These are phyloP conservation scores for Saturnispora gosingensis DNA, from an alignment of 805 yeast genomes.

Conservation along the genomic window DNA sequence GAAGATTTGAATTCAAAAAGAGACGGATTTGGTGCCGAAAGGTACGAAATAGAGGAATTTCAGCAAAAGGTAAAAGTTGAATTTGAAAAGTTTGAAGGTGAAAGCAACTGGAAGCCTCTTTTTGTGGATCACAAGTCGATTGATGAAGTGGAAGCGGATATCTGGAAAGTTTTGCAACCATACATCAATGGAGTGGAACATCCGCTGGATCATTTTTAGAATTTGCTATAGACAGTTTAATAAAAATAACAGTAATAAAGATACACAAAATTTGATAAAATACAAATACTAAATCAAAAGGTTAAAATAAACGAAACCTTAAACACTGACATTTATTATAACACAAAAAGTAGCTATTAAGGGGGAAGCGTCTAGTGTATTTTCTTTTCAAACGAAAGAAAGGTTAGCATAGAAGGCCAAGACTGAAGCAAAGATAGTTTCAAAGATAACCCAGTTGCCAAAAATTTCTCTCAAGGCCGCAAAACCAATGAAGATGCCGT, in stretches of 20 bases:
- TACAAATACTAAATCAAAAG: background rate
- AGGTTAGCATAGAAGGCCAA: slow-evolving; percentile 41
- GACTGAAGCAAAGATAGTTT: slow-evolving; percentile 37
- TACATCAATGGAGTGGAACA: slow-evolving; percentile 13
- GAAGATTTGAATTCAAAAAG: slow-evolving; percentile 39
- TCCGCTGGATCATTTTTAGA: slow-evolving; percentile 11
- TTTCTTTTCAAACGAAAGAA: slow-evolving; percentile 20
- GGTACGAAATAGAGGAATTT: slow-evolving; percentile 71
- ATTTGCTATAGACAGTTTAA: background rate
- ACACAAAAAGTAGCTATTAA: background rate
- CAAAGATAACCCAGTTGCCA: slow-evolving; percentile 39
- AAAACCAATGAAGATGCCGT: slow-evolving; percentile 26
- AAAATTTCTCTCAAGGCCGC: slow-evolving; percentile 33
- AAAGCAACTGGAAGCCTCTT: slow-evolving; percentile 35
- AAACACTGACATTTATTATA: background rate
- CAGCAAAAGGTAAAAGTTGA: slow-evolving; percentile 61
- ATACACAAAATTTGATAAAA: slow-evolving; percentile 4
- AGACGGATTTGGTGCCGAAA: slow-evolving; percentile 87
- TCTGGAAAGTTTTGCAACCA: slow-evolving; percentile 32
- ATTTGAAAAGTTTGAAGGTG: slow-evolving; percentile 37
- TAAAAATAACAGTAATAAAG: background rate
- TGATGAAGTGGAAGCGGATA: slow-evolving; percentile 40
- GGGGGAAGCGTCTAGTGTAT: background rate
- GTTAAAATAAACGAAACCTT: background rate
- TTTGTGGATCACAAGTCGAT: slow-evolving; percentile 52